Base-by-base conservation (phyloP, 495 filamentous ascomycete genomes). In the Sporormia fimetaria region DNA sequence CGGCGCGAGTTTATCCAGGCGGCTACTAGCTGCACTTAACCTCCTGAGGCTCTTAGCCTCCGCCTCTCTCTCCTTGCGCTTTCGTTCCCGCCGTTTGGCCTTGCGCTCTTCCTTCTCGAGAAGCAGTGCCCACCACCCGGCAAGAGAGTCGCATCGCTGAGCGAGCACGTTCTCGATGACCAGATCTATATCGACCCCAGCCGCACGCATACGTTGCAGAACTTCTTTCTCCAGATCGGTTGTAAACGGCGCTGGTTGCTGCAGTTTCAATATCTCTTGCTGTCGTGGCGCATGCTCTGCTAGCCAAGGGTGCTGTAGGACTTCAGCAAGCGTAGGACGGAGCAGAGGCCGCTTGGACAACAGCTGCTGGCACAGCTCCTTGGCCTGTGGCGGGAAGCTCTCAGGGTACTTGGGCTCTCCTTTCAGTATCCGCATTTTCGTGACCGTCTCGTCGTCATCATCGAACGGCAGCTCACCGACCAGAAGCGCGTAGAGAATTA, bases 101-200 rank as follows among this genome's bases (percentile, higher is more conserved):
- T 96, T 98, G 3, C 87, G 74, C 58, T 92, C 81, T 56, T 98
- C 90, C 58, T 96, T 96, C 56, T 96, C 90, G 36, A 96, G 81
- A 42, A 96, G 61, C 17, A 98, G 62, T 12, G 84, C 82, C 90
- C 90, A 98, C 90, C 90, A 98, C 7, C 90, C 90, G 33, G 87
- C 87, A 25, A 98, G 64, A 7, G 74, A 69, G 58, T 98, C 87
- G 54, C 92, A 96, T 48, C 80, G 69, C 54, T 92, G 83, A 6
- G 88, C 75, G 9, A 94, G 66, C 17, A 98, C 90, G 49, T 93
- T 86, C 52, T 94, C 87, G 48, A 96, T 87, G 15, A 98, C 83
- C 39, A 81, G 70, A 53, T 98, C 90, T 41, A 93, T 87, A 58
- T 96, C 83, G 22, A 96, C 84, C 0, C 90, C 90, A 2, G 90